Conservation (phyloP, 176 grass and related monocot species). For the Musa acuminata region DNA sequence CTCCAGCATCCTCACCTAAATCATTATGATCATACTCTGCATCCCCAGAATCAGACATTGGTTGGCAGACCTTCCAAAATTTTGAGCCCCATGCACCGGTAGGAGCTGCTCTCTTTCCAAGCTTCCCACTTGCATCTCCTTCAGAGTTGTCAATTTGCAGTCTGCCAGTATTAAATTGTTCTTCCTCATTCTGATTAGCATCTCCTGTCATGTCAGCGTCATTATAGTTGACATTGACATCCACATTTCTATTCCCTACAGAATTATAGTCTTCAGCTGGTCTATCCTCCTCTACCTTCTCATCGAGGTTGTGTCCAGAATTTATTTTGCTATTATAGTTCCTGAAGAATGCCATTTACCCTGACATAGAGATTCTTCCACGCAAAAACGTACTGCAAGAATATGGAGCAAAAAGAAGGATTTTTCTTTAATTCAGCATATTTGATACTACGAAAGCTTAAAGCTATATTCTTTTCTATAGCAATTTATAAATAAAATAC, state of each 20-base stretch:
- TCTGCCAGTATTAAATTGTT: slow-evolving; percentile 31
- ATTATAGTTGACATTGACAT: slow-evolving; percentile 50
- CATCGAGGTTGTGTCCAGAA: slow-evolving; percentile 69
- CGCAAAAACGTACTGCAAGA: slow-evolving; percentile 27
- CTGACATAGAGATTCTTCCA: slow-evolving; percentile 29
- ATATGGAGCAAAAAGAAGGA: background rate
- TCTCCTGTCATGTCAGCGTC: slow-evolving; percentile 71
- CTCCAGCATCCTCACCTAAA: slow-evolving; percentile 25
- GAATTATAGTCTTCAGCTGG: slow-evolving; percentile 35
- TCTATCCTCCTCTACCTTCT: slow-evolving; percentile 42
- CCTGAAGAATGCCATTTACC: slow-evolving; percentile 87
- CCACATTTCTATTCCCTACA: slow-evolving; percentile 31
- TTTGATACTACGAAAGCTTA: background rate
- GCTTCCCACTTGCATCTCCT: slow-evolving; percentile 27
- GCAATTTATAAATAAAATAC: background rate
- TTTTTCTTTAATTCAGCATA: background rate
- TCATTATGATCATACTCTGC: slow-evolving; percentile 23
- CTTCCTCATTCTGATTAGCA: slow-evolving; percentile 44
- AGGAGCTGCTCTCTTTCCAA: slow-evolving; percentile 30
- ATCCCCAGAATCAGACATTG: slow-evolving; percentile 31
- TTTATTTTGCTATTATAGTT: slow-evolving; percentile 66
- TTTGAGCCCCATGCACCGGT: slow-evolving; percentile 60
- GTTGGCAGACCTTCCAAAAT: slow-evolving; percentile 67
- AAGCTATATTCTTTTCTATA: background rate
- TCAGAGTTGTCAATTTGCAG: slow-evolving; percentile 21